Percentiles rank a stretch among this genome's conserved stretches.
Evolutionary conservation across 1,139 yeast species (phyloP).

Genomic region (Pichia norvegensis): DNA sequence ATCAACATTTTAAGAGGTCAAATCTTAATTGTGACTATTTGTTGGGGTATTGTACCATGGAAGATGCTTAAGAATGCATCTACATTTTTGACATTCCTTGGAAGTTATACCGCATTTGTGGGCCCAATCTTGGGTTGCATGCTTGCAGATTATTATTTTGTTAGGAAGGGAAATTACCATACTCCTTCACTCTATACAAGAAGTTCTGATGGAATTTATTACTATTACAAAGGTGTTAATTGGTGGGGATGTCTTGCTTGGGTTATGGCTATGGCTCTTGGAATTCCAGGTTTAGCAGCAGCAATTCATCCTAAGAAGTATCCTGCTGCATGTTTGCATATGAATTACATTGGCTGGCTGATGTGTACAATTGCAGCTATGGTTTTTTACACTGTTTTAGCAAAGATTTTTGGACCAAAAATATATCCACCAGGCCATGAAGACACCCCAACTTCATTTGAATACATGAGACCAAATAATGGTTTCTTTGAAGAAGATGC

Average conservation of each 20-base stretch:
- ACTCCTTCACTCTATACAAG: conserved; percentile 28
- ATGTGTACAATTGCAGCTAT: conserved; percentile 12
- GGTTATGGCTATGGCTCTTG: conserved; percentile 12
- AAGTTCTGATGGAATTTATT: conserved; percentile 26
- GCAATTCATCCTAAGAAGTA: conserved; percentile 9
- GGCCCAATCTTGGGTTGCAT: conserved; percentile 31
- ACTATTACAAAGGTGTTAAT: conserved; percentile 28
- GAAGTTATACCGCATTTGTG: conserved; percentile 14
- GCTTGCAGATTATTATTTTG: conserved; percentile 29
- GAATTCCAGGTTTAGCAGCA: conserved; percentile 15
- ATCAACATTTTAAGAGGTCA: conserved; percentile 76
- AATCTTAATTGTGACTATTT: conserved; percentile 66
- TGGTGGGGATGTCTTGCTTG: conserved; percentile 14
- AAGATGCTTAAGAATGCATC: conserved; percentile 38
- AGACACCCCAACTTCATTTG: conserved; percentile 13
- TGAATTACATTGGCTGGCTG: conserved; percentile 15
- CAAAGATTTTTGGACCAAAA: conserved; percentile 9
- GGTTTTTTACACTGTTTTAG: conserved; percentile 8
- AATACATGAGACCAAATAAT: conserved; percentile 12
- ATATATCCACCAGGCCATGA: conserved; percentile 14
- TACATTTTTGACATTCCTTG: conserved; percentile 46
- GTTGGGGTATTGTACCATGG: conserved; percentile 81
- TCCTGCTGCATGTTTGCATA: conserved; percentile 11
- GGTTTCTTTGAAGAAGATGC: conserved; percentile 17
- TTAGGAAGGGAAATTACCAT: conserved; percentile 27